A percentile compares a stretch with the other conserved stretches of the same genome.
These are phyloP conservation scores for Ogataea saltuana DNA, from an alignment of 805 yeast genomes.

Conservation along the genomic window DNA sequence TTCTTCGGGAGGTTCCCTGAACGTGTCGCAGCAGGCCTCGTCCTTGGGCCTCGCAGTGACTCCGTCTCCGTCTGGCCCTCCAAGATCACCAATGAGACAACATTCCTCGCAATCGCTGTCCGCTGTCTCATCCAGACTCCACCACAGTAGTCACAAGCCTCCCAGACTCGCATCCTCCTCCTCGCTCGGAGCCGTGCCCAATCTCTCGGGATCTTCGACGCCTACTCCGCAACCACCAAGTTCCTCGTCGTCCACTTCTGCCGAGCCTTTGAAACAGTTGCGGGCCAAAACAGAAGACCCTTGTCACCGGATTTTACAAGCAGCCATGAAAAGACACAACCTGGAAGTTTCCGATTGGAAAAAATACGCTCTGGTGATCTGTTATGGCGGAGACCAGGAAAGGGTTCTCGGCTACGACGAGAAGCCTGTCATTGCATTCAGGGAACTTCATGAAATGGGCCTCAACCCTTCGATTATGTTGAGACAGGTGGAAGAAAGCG, in stretches of 20 bases:
- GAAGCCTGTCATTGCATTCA: slow-evolving; percentile 82
- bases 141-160: slow-evolving; percentile 12
- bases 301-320: slow-evolving; percentile 81
- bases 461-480: slow-evolving; percentile 91
- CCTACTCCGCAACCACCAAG: neutral
- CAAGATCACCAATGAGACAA: slow-evolving; percentile 12
- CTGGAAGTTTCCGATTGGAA: slow-evolving; percentile 80
- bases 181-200: slow-evolving; percentile 15
- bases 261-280: slow-evolving; percentile 78
- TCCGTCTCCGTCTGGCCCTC: slow-evolving; percentile 10
- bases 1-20: slow-evolving; percentile 7
- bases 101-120: slow-evolving; percentile 5
- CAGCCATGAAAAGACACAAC: slow-evolving; percentile 84
- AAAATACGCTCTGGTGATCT: slow-evolving; percentile 83
- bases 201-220: slow-evolving; percentile 1
- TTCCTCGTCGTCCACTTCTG: slow-evolving; percentile 9
- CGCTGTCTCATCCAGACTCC: slow-evolving; percentile 1
- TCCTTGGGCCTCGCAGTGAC: no score
- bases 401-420: slow-evolving; percentile 80
- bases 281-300: slow-evolving; percentile 90
- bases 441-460: slow-evolving; percentile 82
- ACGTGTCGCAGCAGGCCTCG: slow-evolving; percentile 5
- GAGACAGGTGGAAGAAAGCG: slow-evolving; percentile 68
- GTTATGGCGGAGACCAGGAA: slow-evolving; percentile 92
- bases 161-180: slow-evolving; percentile 12